Percentiles rank a stretch among this genome's conserved stretches.
Evolutionary conservation across 2,329 filamentous ascomycete genomes (phyloP).

Genomic region (Aureobasidium sp.): DNA sequence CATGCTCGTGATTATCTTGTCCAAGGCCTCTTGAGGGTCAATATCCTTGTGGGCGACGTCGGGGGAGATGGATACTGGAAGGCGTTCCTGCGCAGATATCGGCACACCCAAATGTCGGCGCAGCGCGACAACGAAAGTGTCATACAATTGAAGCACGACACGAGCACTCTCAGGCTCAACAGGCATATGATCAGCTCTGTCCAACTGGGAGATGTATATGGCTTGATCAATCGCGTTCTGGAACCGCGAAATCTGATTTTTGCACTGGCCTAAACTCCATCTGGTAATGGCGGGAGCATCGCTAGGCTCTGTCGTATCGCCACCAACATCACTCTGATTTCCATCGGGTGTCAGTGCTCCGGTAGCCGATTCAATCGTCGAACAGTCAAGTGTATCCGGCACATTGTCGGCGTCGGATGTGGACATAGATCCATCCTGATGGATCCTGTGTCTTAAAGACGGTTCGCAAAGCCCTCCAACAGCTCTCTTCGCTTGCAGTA

Average conservation of each 20-base stretch:
- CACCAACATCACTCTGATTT: background rate
- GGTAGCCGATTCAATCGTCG: background rate
- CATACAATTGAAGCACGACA: too few relatives aligned
- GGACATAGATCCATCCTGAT: too few relatives aligned
- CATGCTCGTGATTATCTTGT: background rate
- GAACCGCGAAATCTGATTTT: background rate
- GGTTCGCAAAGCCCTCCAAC: too few relatives aligned
- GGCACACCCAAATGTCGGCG: too few relatives aligned
- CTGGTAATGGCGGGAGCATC: background rate
- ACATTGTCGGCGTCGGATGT: too few relatives aligned
- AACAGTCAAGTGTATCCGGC: background rate
- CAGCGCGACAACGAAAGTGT: too few relatives aligned
- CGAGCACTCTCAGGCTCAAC: too few relatives aligned
- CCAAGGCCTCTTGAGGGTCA: background rate
- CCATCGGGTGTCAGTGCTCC: background rate
- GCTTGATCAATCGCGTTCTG: background rate
- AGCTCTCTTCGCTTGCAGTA: too few relatives aligned
- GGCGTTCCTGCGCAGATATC: background rate
- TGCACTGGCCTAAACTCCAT: background rate
- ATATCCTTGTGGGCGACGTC: too few relatives aligned
- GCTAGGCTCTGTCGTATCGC: background rate
- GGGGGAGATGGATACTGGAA: too few relatives aligned
- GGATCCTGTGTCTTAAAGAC: too few relatives aligned
- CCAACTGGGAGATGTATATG: background rate
- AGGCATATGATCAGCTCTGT: background rate